Conservation (phyloP, 2,329 filamentous ascomycete genomes). For the Emmonsiellopsis sp. region DNA sequence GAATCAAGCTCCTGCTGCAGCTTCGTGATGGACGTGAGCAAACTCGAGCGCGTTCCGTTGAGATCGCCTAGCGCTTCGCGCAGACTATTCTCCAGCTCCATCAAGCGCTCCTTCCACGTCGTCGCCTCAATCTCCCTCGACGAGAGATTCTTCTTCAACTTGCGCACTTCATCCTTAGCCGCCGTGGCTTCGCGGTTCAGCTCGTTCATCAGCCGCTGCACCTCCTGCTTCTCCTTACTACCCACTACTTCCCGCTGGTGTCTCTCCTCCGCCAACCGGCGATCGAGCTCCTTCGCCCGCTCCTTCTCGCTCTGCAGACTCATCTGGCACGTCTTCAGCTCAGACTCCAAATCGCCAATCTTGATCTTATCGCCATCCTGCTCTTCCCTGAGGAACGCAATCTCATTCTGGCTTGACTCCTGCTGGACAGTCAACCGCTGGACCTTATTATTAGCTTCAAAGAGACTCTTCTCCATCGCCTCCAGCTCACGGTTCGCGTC, state of each 20-base stretch:
- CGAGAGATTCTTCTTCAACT: slow-evolving; percentile 72
- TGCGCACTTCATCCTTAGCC: slow-evolving; percentile 77
- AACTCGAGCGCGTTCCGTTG: slow-evolving; percentile 72
- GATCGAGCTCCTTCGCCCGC: slow-evolving; percentile 60
- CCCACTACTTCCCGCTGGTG: slow-evolving; percentile 80
- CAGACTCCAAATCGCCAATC: slow-evolving; percentile 85
- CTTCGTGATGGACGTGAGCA: slow-evolving; percentile 79
- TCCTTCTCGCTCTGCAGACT: slow-evolving; percentile 79
- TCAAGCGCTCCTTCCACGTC: slow-evolving; percentile 82
- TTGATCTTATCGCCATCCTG: slow-evolving; percentile 97
- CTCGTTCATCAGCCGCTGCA: slow-evolving; percentile 86
- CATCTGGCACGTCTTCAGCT: slow-evolving; percentile 69
- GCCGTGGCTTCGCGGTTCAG: slow-evolving; percentile 74
- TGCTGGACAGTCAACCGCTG: slow-evolving; percentile 82
- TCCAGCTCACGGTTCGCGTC: slow-evolving; percentile 83
- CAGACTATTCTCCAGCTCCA: slow-evolving; percentile 83
- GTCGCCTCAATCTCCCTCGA: slow-evolving; percentile 79
- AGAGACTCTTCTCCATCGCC: slow-evolving; percentile 71
- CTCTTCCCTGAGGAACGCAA: slow-evolving; percentile 90
- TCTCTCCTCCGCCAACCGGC: slow-evolving; percentile 68
- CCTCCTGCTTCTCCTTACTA: slow-evolving; percentile 84
- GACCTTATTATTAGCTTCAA: slow-evolving; percentile 78
- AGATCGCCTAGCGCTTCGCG: slow-evolving; percentile 80
- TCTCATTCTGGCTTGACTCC: slow-evolving; percentile 86
- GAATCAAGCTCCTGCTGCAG: slow-evolving; percentile 81